Evolutionary conservation across 225 moss, liverwort and hornwort genomes (phyloP), one percentile per base, ranked within the genome.

Genomic region (Sphagnum contortum): DNA sequence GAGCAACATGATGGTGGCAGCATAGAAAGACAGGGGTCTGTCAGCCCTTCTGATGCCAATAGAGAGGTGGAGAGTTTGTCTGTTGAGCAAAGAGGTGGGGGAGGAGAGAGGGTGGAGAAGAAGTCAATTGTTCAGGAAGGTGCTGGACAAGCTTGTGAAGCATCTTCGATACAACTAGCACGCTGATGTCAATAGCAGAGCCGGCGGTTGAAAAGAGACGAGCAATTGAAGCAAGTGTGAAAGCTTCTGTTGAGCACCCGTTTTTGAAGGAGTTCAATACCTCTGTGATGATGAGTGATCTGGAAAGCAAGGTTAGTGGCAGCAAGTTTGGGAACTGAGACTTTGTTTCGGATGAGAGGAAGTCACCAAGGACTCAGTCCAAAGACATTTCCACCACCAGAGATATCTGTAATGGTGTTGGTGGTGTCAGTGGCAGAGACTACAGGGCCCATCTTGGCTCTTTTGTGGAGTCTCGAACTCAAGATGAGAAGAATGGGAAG

Each of bases 371-470:
- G 51, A 70, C 69, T 9, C 82, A 75, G 48, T 81, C 81, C 0
- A 93, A 86, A 79, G 76, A 65, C 48, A 59, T 69, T 59, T 5
- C 6, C 7, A 81, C 85, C 64, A 81, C 80, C 48, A 75, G 88
- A 57, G 95, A 96, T 63, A 74, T 88, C 44, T 86, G 89, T 78
- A 84, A 74, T 66, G 83, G 83, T 47, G 76, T 89, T 57, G 75
- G 73, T 53, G 71, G 68, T 69, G 79, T 29, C 29, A 29, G 78
- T 50, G 79, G 78, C 54, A 82, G 65, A 65, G 89, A 95, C 48
- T 76, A 74, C 66, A 81, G 79, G 69, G 69, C 68, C 60, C 61
- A 73, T 12, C 68, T 74, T 55, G 76, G 83, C 65, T 64, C 66
- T 63, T 29, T 29, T 29, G 68, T 77, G 61, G 77, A 78, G 64